Percentiles rank a stretch among this genome's conserved stretches.
Conservation (phyloP, 345 rosid species). For the Diplotaxis tenuifolia region DNA sequence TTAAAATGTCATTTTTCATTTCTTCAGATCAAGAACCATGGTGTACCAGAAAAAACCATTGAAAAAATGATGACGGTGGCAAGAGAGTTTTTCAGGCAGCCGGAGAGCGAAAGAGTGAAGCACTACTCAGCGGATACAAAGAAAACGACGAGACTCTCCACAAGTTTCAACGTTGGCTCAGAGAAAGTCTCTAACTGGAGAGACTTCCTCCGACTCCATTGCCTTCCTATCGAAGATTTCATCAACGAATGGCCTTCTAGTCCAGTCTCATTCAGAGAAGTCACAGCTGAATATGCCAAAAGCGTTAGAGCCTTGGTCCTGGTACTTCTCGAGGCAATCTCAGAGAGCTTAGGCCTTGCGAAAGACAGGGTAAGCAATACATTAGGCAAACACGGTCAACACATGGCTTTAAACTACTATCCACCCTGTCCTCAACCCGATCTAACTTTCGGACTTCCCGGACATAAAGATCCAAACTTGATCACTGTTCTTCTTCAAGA, state of each 20-base stretch:
- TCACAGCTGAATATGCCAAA: conserved; percentile 55
- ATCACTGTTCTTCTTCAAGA: conserved; percentile 79
- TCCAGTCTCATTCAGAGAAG: conserved; percentile 66
- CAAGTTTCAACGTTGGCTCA: conserved; percentile 64
- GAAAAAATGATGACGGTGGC: conserved; percentile 41
- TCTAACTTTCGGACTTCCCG: conserved; percentile 67
- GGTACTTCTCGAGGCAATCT: conserved; percentile 61
- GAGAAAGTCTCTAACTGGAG: conserved; percentile 82
- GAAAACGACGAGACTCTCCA: conserved; percentile 58
- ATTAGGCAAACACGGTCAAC: conserved; percentile 62
- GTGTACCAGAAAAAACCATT: conserved; percentile 42
- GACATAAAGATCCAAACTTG: conserved; percentile 69
- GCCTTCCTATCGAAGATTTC: conserved; percentile 63
- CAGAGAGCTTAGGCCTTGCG: conserved; percentile 67
- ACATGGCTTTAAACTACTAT: conserved; percentile 83
- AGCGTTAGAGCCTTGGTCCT: conserved; percentile 50
- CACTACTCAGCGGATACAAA: conserved; percentile 63
- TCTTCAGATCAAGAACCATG: conserved; percentile 70
- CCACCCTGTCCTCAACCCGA: conserved; percentile 79
- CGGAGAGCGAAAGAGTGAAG: conserved; percentile 67
- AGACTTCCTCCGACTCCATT: conserved; percentile 75
- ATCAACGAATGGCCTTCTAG: conserved; percentile 71
- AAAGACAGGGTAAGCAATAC: conserved; percentile 40
- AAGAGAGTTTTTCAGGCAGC: conserved; percentile 56
- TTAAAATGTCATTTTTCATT: neutral